Base-by-base conservation (phyloP, 306 rosid genomes). In the Lathyrus oleraceus region DNA sequence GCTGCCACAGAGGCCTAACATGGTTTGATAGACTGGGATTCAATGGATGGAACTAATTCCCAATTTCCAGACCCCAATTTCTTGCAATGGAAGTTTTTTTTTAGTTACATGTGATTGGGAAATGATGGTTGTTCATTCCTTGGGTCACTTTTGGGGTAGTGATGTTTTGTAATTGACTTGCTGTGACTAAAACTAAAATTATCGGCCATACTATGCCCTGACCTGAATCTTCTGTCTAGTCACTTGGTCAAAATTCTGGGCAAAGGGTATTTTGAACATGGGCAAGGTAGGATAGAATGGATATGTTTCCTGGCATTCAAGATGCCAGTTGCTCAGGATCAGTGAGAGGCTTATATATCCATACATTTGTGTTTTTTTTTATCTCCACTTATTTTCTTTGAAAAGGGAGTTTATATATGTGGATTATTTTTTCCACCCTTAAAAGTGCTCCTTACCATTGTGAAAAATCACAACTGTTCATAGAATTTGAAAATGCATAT, bases 1-100 rank as follows among this genome's bases (percentile, higher is more conserved):
- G 45, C 85, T 88, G 54, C 98, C 98, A 15, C 97, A 90, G 85
- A 84, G 98, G 80, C 98, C 97, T 54, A 84, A 84, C 80, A 94
- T 90, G 98, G 98, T 94, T 65, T 94, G 75, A 83, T 65, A 27
- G 48, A 56, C 28, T 58, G 8, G 36, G 21, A 36, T 60, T 58
- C 52, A 25, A 12, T 25, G 51, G 30, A 68, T 11, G 28, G 43
- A 72, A 39, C 58, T 13, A 23, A 30, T 15, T 62, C 38, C 61
- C 32, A 10, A 27, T 59, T 76, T 27, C 40, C 2, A 32, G 38
- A 32, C 36, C 36, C 54, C 40, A 10, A 27, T 59, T 76, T 28
- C 57, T 51, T 52, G 67, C 39, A 43, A 13, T 27, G 48, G 64
- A 54, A 70, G 28, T 28, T 0, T 45, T 15, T 66, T 14, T 47